phyloP scores from a whole-genome alignment of 768 basidiomycete species.

The Trametes sanguinea region DNA sequence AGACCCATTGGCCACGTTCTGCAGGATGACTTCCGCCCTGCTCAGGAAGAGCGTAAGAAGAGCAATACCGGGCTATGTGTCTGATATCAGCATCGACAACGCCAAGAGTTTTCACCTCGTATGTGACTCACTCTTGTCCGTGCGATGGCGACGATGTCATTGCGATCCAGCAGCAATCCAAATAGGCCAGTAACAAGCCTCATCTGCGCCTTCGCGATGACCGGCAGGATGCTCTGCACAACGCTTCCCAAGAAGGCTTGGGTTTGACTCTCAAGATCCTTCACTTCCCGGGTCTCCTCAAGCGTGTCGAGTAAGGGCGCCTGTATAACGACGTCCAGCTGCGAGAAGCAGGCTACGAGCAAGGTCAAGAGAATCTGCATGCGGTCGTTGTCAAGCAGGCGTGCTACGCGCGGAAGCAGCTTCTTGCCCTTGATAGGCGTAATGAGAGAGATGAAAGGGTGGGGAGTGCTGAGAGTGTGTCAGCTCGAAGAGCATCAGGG shows the following conservation, averaged over 20 bases:
- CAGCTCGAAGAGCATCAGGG: background rate
- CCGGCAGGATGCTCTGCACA: slow-evolving; percentile 82
- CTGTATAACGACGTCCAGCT: slow-evolving; percentile 86
- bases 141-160: slow-evolving; percentile 70
- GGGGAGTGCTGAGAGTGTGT: slow-evolving; percentile 66
- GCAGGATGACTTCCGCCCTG: slow-evolving; percentile 90
- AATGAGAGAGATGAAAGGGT: slow-evolving; percentile 94
- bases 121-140: slow-evolving; percentile 69
- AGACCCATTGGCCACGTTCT: slow-evolving; percentile 54
- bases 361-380: slow-evolving; percentile 89
- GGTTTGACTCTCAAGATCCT: slow-evolving; percentile 84
- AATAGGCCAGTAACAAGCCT: slow-evolving; percentile 85
- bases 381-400: slow-evolving; percentile 76
- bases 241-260: slow-evolving; percentile 86
- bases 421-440: slow-evolving; percentile 90
- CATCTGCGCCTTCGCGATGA: slow-evolving; percentile 77
- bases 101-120: too few species aligned
- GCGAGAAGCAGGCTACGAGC: slow-evolving; percentile 90
- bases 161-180: slow-evolving; percentile 78
- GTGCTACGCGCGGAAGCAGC: slow-evolving; percentile 83
- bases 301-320: slow-evolving; percentile 71
- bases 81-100: slow-evolving; percentile 4
- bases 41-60: slow-evolving; percentile 89
- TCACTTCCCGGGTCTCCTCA: slow-evolving; percentile 60
- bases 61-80: slow-evolving; percentile 82